phyloP scores from a whole-genome alignment of 768 basidiomycete genomes.

The Pholiota microspora region DNA sequence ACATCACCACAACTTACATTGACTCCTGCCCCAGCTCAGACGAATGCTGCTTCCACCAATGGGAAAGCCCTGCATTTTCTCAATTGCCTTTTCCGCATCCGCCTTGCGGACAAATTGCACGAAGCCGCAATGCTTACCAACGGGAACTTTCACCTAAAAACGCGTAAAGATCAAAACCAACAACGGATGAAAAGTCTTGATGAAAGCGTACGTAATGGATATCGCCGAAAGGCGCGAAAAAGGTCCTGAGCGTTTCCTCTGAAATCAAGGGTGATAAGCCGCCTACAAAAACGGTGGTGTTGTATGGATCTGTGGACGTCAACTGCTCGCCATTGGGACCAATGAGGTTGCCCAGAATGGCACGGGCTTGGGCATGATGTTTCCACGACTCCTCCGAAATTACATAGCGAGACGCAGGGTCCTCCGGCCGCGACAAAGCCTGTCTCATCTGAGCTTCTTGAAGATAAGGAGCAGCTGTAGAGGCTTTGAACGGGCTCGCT shows the following conservation, averaged over 20 bases:
- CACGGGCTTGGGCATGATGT: constrained; percentile 80
- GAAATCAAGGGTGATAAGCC: constrained; percentile 85
- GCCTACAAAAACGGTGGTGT: constrained; percentile 94
- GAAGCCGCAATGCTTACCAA: constrained; percentile 94
- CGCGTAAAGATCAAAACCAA: constrained; percentile 13
- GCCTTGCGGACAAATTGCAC: constrained; percentile 92
- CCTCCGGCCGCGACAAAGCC: constrained; percentile 27
- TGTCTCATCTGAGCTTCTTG: constrained; percentile 39
- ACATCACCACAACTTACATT: constrained; percentile 54
- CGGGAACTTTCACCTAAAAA: constrained; percentile 88
- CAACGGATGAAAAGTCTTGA: not conserved
- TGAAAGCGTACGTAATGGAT: constrained; percentile 81
- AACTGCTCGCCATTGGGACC: constrained; percentile 86
- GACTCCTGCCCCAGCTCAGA: constrained; percentile 90
- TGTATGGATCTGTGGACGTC: constrained; percentile 91
- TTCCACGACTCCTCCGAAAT: constrained; percentile 80
- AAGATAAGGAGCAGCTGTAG: constrained; percentile 36
- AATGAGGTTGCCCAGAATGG: constrained; percentile 79
- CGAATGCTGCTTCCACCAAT: constrained; percentile 90
- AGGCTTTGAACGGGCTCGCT: constrained; percentile 25
- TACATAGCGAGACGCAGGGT: constrained; percentile 49
- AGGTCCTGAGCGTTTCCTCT: constrained; percentile 88
- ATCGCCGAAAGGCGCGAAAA: constrained; percentile 90
- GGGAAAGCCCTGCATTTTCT: constrained; percentile 96
- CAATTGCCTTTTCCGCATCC: constrained; percentile 90